These are phyloP conservation scores for Cercospora citrullina DNA, from an alignment of 2,329 filamentous ascomycete genomes.

Conservation along the genomic window DNA sequence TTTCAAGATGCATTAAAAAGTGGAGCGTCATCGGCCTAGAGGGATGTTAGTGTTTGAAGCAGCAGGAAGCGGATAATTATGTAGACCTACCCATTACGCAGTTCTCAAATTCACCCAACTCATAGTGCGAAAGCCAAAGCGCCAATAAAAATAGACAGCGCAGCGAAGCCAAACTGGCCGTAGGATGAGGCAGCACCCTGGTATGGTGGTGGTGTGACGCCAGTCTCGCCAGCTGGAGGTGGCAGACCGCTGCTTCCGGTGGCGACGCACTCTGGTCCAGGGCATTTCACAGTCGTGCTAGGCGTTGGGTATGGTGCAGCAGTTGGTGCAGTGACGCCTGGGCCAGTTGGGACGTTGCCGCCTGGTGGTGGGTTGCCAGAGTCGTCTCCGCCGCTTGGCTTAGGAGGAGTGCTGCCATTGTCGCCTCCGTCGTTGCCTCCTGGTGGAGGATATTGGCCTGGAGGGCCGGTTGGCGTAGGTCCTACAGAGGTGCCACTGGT, in stretches of 20 bases:
- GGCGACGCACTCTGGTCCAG: conserved; percentile 32
- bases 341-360: conserved; percentile 15
- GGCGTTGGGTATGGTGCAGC: conserved; percentile 25
- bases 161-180: conserved; percentile 19
- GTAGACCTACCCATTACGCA: conserved; percentile 10
- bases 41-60: neutral
- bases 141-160: conserved; percentile 25
- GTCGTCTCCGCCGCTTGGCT: conserved; percentile 4
- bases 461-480: conserved; percentile 22
- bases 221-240: conserved; percentile 15
- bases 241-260: conserved; percentile 26
- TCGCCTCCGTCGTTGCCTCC: neutral
- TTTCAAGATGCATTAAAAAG: conserved; percentile 3
- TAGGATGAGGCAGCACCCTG: conserved; percentile 20
- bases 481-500: conserved; percentile 29
- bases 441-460: conserved; percentile 10
- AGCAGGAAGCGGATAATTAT: neutral
- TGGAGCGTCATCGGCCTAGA: neutral
- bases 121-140: conserved; percentile 31
- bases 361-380: conserved; percentile 5
- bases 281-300: conserved; percentile 25
- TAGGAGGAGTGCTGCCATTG: conserved; percentile 5
- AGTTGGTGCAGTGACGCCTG: conserved; percentile 13
- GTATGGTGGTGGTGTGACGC: conserved; percentile 21
- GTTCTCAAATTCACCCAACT: neutral